A percentile compares a stretch with the other conserved stretches of the same genome.
These are phyloP conservation scores for Cyclotella baltica DNA, from an alignment of 108 stramenopile genomes.

Conservation along the genomic window DNA sequence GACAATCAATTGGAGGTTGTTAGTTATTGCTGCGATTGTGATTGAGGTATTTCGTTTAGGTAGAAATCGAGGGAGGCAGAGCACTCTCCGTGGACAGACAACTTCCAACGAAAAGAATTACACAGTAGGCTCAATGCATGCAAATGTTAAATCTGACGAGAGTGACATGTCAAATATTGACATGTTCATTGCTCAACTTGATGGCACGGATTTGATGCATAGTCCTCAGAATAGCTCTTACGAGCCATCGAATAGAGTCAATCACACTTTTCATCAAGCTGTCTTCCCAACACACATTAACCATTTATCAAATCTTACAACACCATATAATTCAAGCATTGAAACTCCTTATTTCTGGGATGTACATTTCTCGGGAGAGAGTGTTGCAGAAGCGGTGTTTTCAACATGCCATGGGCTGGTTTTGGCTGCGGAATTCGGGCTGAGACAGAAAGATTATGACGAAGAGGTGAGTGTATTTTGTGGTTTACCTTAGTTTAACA, in stretches of 20 bases:
- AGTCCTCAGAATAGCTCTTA: neutral
- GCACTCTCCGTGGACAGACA: neutral
- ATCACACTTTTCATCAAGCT: constrained; percentile 5
- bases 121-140: too few relatives aligned
- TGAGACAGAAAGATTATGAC: constrained; percentile 44
- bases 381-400: constrained; percentile 50
- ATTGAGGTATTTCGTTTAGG: neutral
- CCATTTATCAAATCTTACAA: constrained; percentile 30
- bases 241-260: neutral
- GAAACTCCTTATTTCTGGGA: constrained; percentile 65
- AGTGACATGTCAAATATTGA: neutral
- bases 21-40: neutral
- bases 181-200: neutral
- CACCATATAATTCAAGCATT: constrained; percentile 18
- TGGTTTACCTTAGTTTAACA: too few relatives aligned
- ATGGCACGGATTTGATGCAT: neutral
- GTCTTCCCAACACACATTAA: constrained; percentile 20
- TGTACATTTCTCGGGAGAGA: constrained; percentile 58
- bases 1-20: neutral
- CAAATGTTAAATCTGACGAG: neutral
- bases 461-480: constrained; percentile 53
- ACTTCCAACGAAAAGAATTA: neutral
- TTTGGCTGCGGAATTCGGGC: constrained; percentile 49
- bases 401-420: constrained; percentile 42
- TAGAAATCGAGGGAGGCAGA: neutral